phyloP scores from a whole-genome alignment of 345 rosid genomes.

The Mallotus nudiflorus region DNA sequence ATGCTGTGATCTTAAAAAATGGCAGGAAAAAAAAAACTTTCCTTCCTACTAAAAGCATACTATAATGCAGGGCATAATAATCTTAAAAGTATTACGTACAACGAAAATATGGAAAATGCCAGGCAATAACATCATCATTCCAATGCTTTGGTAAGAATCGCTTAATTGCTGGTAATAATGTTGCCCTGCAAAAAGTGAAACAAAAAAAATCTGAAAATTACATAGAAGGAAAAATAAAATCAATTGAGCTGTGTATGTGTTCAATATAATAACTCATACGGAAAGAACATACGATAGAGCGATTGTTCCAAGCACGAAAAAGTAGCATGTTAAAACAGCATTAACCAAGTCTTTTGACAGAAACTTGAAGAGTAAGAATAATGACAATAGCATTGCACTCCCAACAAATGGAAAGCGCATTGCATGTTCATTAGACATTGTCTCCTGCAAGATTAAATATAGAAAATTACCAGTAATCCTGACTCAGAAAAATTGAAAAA shows the following conservation, averaged over 20 bases:
- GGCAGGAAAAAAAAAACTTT: not conserved
- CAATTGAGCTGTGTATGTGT: not conserved
- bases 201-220: constrained; percentile 20
- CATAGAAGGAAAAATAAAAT: not conserved
- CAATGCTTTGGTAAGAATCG: constrained; percentile 72
- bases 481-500: not conserved
- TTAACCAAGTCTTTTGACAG: constrained; percentile 94
- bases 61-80: not conserved
- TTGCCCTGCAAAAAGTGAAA: constrained; percentile 60
- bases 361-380: constrained; percentile 94
- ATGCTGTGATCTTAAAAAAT: not conserved
- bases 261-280: not conserved
- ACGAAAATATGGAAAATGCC: constrained; percentile 76
- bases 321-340: constrained; percentile 89
- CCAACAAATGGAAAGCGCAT: constrained; percentile 99
- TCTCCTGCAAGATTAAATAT: constrained; percentile 60
- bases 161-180: constrained; percentile 76
- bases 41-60: not conserved
- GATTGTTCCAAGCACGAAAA: constrained; percentile 86
- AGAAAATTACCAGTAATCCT: constrained; percentile 10
- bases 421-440: constrained; percentile 96
- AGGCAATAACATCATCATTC: constrained; percentile 73
- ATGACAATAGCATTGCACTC: constrained; percentile 93
- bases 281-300: constrained; percentile 89
- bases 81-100: constrained; percentile 48